Conservation (phyloP, 78 protist genomes). For the Planoprotostelium fungivorum region DNA sequence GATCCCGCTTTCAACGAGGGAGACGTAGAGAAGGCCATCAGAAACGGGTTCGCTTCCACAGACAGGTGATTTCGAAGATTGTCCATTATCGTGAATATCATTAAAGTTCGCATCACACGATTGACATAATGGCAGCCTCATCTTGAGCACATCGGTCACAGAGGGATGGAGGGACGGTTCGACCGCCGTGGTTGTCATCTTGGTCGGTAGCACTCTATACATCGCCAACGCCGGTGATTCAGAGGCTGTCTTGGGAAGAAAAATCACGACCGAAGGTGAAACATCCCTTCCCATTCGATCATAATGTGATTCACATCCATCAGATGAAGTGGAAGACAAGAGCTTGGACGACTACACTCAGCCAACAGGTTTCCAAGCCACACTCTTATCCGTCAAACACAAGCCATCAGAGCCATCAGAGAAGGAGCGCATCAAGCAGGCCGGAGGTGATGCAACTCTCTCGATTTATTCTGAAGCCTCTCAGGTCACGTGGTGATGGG, state of each 20-base stretch:
- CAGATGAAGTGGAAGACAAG: background rate
- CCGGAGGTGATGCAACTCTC: conserved; percentile 63
- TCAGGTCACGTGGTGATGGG: conserved; percentile 51
- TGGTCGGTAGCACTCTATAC: conserved; percentile 32
- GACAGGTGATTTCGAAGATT: conserved; percentile 15
- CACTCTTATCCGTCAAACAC: conserved; percentile 41
- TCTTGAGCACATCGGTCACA: background rate
- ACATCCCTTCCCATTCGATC: conserved; percentile 2
- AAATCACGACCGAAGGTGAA: background rate
- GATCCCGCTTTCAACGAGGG: conserved; percentile 8
- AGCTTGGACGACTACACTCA: too few relatives aligned
- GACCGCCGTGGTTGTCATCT: conserved; percentile 30
- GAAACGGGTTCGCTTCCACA: conserved; percentile 31
- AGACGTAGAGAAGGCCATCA: conserved; percentile 28
- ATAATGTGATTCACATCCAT: background rate
- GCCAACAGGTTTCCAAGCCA: conserved; percentile 12
- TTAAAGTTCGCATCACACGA: background rate
- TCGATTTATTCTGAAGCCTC: background rate
- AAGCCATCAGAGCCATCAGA: conserved; percentile 45
- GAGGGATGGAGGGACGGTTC: conserved; percentile 36
- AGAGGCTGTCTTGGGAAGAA: conserved; percentile 36
- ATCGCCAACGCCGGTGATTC: conserved; percentile 63
- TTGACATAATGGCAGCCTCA: conserved; percentile 4
- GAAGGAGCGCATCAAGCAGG: conserved; percentile 40
- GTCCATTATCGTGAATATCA: background rate